Evolutionary conservation across 2,329 filamentous ascomycete genomes (phyloP), one percentile per base, ranked within the genome.

Genomic region (Aureobasidium sp.): DNA sequence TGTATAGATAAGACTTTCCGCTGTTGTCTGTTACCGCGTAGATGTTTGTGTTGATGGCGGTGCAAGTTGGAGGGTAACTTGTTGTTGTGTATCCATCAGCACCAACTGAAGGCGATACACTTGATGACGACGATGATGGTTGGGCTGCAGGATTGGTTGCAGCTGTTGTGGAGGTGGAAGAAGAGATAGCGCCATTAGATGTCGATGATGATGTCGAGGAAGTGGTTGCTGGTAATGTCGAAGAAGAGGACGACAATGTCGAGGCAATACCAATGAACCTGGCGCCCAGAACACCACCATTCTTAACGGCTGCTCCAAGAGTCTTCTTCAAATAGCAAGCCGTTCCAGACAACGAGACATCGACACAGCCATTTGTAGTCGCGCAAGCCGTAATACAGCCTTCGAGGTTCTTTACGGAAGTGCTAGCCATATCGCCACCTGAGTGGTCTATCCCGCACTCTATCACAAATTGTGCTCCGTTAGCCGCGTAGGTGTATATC

Each of bases 401-500:
- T 19, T 63, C 57, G 25, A 68, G 63, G 51, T 35, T 65, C 6
- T 42, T 27, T 21, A 64, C 64, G 19, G 60, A 63, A 6, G 60
- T 60, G 27, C 31, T 61, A 11, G 25, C 37, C 60, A 70, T 64
- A 60, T 71, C 67, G 33, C 69, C 69, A 6, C 63, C 68, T 10
- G 60, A 49, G 46, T 70, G 67, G 42, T 71, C 69, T 21, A 68
- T 65, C 31, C 62, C 65, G 60, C 69, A 70, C 38, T 68, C 69
- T 54, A 71, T 65, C 29, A 64, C 61, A 60, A 71, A 72, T 38
- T 60, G 61, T n/a, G 63, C 53, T 40, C 65, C 65, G 23, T 62
- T 63, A 1, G 57, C 53, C 11, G 60, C 60, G 37, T 63, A 49
- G 37, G 54, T 62, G 47, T 64, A 66, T 59, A 64, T 47, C n/a